These are phyloP conservation scores for Pyropia yezoensis DNA, from an alignment of 23 red algal genomes.

Conservation along the genomic window DNA sequence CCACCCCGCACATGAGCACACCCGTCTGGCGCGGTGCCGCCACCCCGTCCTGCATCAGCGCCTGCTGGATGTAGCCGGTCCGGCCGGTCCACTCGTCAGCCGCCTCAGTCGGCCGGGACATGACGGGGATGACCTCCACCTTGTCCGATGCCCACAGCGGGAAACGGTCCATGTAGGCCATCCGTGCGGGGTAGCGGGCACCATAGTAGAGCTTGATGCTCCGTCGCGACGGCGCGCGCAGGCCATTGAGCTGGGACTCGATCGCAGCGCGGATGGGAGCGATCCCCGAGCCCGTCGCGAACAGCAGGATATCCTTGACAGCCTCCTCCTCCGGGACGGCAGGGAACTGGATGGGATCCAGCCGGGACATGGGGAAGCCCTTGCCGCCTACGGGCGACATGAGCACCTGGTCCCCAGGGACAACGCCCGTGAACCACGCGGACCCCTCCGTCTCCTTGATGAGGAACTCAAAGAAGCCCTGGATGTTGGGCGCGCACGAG, in stretches of 20 bases:
- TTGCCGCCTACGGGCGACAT: conserved; percentile 59
- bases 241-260: conserved; percentile 58
- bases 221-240: conserved; percentile 6
- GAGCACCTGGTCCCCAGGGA: conserved; percentile 32
- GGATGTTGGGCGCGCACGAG: conserved; percentile 54
- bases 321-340: conserved; percentile 10
- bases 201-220: conserved; percentile 83
- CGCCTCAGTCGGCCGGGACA: conserved; percentile 38
- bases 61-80: conserved; percentile 76
- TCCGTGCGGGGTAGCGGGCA: conserved; percentile 38
- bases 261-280: conserved; percentile 85
- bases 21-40: conserved; percentile 37
- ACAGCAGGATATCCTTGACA: conserved; percentile 52
- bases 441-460: conserved; percentile 47
- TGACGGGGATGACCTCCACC: conserved; percentile 76
- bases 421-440: conserved; percentile 10
- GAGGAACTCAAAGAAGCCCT: conserved; percentile 72
- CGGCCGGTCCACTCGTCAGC: conserved; percentile 40
- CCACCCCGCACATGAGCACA: conserved; percentile 61
- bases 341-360: conserved; percentile 12
- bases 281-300: conserved; percentile 82
- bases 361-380: conserved; percentile 46
- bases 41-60: conserved; percentile 56
- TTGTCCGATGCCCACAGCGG: conserved; percentile 54
- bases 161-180: conserved; percentile 74